A percentile compares a stretch with the other conserved stretches of the same genome.
These are phyloP conservation scores for Cadophora gregata DNA, from an alignment of 2,329 filamentous ascomycete genomes.

Conservation along the genomic window DNA sequence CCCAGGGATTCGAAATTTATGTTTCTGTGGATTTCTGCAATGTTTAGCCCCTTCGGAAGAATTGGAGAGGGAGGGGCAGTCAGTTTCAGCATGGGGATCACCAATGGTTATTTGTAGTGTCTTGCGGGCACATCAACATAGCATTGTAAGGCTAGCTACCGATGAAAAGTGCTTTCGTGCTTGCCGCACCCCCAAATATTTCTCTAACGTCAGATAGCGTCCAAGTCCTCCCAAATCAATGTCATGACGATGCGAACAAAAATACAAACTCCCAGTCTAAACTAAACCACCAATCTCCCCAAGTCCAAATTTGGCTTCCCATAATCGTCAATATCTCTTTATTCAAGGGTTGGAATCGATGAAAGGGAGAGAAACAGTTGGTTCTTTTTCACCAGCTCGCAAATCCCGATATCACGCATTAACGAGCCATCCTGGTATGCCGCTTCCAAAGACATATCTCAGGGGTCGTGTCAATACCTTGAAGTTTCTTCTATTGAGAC, in stretches of 20 bases:
- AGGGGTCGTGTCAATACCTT: too few relatives aligned
- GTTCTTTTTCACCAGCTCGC: background rate
- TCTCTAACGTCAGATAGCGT: background rate
- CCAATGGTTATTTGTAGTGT: background rate
- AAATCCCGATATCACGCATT: background rate
- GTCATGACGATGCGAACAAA: background rate
- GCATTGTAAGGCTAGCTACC: conserved; percentile 12
- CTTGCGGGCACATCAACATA: background rate
- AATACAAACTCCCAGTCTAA: background rate
- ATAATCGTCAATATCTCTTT: background rate
- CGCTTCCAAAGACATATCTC: background rate
- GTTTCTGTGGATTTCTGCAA: background rate
- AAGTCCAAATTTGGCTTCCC: background rate
- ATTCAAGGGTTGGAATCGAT: background rate
- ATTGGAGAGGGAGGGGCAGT: background rate
- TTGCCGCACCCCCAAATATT: background rate
- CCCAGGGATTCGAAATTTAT: background rate
- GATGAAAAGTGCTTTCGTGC: conserved; percentile 2
- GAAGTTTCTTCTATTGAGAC: too few relatives aligned
- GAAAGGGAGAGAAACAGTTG: background rate
- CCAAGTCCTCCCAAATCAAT: background rate
- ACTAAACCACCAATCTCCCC: background rate
- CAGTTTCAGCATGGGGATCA: background rate
- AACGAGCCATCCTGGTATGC: background rate
- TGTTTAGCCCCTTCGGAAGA: background rate